Conservation (phyloP, 371 early-diverging fungal genomes). For the Mortierella polycephala region DNA sequence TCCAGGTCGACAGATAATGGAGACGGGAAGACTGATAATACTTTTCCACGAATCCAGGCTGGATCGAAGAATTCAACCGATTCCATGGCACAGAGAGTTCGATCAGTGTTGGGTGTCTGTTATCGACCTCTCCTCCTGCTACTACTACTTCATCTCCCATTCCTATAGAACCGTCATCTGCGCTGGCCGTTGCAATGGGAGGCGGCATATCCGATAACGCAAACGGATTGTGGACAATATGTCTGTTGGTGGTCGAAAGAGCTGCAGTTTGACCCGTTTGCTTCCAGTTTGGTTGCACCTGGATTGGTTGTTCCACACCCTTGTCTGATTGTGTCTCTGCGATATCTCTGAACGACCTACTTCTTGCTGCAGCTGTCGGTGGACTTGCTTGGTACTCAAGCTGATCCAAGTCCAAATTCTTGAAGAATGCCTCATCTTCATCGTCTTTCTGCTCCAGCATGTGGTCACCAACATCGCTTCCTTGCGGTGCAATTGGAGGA, state of each 20-base stretch:
- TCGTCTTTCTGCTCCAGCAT: background rate
- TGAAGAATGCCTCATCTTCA: slow-evolving; percentile 11
- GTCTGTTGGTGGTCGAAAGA: background rate
- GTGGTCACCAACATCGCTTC: too few relatives aligned
- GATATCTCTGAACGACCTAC: too few relatives aligned
- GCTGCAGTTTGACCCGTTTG: background rate
- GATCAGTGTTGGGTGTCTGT: slow-evolving; percentile 42
- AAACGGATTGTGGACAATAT: background rate
- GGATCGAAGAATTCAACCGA: slow-evolving; percentile 54
- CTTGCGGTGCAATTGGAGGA: background rate
- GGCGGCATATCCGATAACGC: background rate
- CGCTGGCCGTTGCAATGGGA: background rate
- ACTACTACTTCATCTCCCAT: background rate
- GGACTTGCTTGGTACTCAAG: slow-evolving; percentile 18
- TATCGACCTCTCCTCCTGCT: slow-evolving; percentile 1
- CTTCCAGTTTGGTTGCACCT: background rate
- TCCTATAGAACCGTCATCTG: background rate
- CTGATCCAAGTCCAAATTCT: slow-evolving; percentile 16
- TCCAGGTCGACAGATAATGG: slow-evolving; percentile 87
- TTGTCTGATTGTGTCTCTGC: background rate
- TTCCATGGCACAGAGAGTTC: slow-evolving; percentile 59
- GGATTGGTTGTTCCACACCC: background rate
- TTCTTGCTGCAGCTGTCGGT: background rate
- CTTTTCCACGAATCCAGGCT: slow-evolving; percentile 77
- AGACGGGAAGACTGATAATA: slow-evolving; percentile 86